Evolutionary conservation across 495 filamentous ascomycete genomes (phyloP).

Genomic region (Rostrohypoxylon terebratum): DNA sequence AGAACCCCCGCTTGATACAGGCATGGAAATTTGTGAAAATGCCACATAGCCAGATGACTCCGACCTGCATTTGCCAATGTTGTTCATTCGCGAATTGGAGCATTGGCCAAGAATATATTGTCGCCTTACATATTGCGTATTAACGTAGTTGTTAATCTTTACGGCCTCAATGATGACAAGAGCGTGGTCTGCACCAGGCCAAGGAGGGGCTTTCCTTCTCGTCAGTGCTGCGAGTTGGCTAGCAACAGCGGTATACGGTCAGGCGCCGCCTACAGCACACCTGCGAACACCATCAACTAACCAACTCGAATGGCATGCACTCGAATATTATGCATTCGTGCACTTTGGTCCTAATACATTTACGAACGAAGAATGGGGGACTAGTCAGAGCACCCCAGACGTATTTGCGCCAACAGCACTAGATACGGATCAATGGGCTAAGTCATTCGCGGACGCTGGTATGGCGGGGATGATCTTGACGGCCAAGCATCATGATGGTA

Average conservation of each 20-base stretch:
- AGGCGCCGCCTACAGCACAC: slow-evolving; percentile 41
- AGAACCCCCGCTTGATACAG: slow-evolving; percentile 28
- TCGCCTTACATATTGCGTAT: not conserved
- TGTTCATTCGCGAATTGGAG: not conserved
- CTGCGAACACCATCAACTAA: slow-evolving; percentile 32
- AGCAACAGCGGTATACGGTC: slow-evolving; percentile 4
- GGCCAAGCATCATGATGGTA: slow-evolving; percentile 48
- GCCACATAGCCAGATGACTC: slow-evolving; percentile 18
- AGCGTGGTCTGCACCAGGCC: not conserved
- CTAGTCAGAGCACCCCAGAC: slow-evolving; percentile 42
- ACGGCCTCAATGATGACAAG: slow-evolving; percentile 14
- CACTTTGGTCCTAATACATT: slow-evolving; percentile 50
- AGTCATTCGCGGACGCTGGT: slow-evolving; percentile 45
- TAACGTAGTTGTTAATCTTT: not conserved
- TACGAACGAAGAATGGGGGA: slow-evolving; percentile 47
- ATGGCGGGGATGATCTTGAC: slow-evolving; percentile 49
- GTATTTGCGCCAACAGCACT: slow-evolving; percentile 43
- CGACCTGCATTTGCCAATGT: slow-evolving; percentile 1
- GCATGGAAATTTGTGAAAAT: slow-evolving; percentile 22
- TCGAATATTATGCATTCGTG: slow-evolving; percentile 47
- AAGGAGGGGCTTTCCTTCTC: slow-evolving; percentile 13
- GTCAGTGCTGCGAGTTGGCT: slow-evolving; percentile 9
- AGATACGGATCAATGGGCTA: slow-evolving; percentile 49
- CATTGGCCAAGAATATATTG: not conserved
- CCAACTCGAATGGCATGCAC: slow-evolving; percentile 45